Base-by-base conservation (phyloP, 2,329 filamentous ascomycete species). In the Aspergillus clavatus region DNA sequence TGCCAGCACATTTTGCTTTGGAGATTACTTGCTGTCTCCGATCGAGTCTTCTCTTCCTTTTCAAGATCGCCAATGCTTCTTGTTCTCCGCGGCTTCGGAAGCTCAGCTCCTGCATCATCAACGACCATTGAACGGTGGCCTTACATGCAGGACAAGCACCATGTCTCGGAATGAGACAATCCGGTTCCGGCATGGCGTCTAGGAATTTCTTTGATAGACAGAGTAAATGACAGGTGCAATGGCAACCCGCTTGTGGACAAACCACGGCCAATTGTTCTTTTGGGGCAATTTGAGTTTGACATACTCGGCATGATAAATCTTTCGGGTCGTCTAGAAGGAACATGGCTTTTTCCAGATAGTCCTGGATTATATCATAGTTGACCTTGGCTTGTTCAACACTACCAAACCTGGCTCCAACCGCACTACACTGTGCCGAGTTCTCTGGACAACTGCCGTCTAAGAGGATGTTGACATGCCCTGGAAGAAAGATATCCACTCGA, bases 61-160 rank as follows among this genome's bases (percentile, higher is more conserved):
- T 74, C 21, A 95, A 58, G 53, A 81, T 81, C 14, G 42, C 39
- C 31, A 82, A 78, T 1, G 90, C 71, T 53, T 89, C 84, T 46
- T 85, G 84, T 43, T 76, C 67, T 0, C 85, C 89, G 19, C 87
- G 78, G 27, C 80, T 72, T 24, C 91, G 78, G 39, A 95, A 69
- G 40, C 79, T 93, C 55, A 95, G 68, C 62, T 95, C 90, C 61
- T 83, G 90, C 71, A 94, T 85, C 69, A 96, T 80, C 38, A 86
- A 79, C 0, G 76, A 73, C 91, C 91, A 97, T 40, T 74, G 64
- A 2, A 89, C 69, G 4, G 72, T 66, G 0, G 73, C 72, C 1
- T 74, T 68, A 60, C 91, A 97, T 16, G 70, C 70, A 0, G 88
- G 88, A 68, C 91, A 97, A 2, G 58, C 66, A 2, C 89, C 89